Evolutionary conservation across 139 green algal genomes (phyloP).

Genomic region (Chlorella vulgaris): DNA sequence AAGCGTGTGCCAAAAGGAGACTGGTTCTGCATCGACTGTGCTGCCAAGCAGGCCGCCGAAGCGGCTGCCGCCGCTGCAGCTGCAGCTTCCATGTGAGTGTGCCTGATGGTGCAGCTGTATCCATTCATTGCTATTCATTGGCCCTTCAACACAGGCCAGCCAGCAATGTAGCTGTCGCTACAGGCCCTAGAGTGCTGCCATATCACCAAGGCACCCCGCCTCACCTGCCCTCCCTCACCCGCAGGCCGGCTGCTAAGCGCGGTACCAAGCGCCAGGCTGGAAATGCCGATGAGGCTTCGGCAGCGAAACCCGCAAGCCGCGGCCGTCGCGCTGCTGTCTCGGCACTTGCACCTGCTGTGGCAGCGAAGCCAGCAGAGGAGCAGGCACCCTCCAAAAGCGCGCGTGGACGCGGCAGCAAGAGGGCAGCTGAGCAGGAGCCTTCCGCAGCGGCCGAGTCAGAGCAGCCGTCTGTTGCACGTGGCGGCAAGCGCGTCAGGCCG

Average conservation of each 20-base stretch:
- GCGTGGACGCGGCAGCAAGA: neutral
- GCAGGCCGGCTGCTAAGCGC: conserved; percentile 32
- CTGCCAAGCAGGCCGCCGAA: conserved; percentile 20
- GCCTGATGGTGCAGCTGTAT: neutral
- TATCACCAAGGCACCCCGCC: neutral
- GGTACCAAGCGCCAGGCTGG: conserved; percentile 9
- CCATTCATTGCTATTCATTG: neutral
- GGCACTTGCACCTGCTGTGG: neutral
- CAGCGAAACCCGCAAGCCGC: conserved; percentile 17
- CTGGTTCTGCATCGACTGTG: conserved; percentile 49
- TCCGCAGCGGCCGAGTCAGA: neutral
- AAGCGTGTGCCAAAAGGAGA: conserved; percentile 48
- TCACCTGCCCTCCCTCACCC: neutral
- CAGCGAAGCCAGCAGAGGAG: neutral
- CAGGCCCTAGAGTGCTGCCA: neutral
- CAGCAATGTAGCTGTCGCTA: neutral
- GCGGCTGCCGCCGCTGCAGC: conserved; percentile 3
- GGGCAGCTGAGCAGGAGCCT: neutral
- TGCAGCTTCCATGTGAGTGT: neutral
- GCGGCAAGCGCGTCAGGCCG: conserved; percentile 5
- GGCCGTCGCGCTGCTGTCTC: neutral
- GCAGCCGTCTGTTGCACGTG: neutral
- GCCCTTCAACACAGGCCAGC: no score
- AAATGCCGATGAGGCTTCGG: neutral
- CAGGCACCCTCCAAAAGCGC: neutral